Evolutionary conservation across 2,329 filamentous ascomycete genomes (phyloP).

Genomic region (Zasmidium angulare): DNA sequence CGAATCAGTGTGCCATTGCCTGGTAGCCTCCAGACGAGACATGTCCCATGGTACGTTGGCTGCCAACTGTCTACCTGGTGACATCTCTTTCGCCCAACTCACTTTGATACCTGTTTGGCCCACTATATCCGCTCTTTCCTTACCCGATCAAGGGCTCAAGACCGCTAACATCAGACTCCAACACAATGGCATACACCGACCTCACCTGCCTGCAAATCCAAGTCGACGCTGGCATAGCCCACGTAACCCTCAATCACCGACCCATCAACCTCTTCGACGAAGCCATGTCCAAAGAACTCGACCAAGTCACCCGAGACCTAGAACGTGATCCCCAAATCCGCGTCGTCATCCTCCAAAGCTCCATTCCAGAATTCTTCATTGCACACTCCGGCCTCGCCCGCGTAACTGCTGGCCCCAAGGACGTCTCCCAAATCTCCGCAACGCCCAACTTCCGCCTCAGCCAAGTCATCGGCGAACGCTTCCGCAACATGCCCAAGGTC

Average conservation of each 20-base stretch:
- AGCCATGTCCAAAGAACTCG: constrained; percentile 1
- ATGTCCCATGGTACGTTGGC: too few species aligned
- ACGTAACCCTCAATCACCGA: constrained; percentile 1
- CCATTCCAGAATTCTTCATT: constrained; percentile 25
- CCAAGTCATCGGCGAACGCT: background rate
- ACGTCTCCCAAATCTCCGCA: background rate
- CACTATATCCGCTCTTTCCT: too few species aligned
- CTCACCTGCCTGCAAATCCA: background rate
- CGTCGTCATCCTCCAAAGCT: constrained; percentile 50
- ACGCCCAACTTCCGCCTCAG: background rate
- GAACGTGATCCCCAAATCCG: background rate
- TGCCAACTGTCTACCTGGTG: too few species aligned
- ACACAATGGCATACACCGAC: background rate
- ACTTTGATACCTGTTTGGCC: too few species aligned
- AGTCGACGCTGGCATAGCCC: background rate
- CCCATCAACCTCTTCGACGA: constrained; percentile 7
- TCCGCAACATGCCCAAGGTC: constrained; percentile 3
- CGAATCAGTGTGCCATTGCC: too few species aligned
- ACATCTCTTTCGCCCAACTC: too few species aligned
- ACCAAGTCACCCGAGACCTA: background rate
- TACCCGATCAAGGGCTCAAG: too few species aligned
- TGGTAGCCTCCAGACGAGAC: too few species aligned
- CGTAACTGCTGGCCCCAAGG: background rate
- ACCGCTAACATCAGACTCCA: too few species aligned
- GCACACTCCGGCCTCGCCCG: constrained; percentile 1